These are phyloP conservation scores for Suzukiozyma palmioleophila DNA, from an alignment of 1,139 yeast species.

Conservation along the genomic window DNA sequence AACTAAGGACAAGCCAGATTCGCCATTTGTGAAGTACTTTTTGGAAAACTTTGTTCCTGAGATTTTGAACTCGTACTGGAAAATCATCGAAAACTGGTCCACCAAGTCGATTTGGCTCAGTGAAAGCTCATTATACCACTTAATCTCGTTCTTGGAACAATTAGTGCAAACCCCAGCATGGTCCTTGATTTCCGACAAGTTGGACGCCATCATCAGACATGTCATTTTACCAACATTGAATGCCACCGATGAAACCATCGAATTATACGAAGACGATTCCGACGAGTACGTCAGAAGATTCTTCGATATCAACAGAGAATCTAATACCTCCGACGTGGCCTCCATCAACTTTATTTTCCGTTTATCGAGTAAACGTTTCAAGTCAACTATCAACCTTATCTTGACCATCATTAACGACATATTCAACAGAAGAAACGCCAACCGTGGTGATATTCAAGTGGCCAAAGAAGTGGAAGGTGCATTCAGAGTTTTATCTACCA, in stretches of 20 bases:
- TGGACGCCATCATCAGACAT: constrained; percentile 55
- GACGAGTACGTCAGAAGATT: constrained; percentile 69
- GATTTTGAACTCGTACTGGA: constrained; percentile 56
- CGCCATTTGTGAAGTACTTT: constrained; percentile 44
- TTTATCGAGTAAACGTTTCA: constrained; percentile 44
- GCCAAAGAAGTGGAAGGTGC: constrained; percentile 51
- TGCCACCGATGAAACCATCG: constrained; percentile 52
- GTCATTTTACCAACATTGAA: constrained; percentile 61
- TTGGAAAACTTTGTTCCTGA: constrained; percentile 55
- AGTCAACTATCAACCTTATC: constrained; percentile 36
- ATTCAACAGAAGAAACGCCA: constrained; percentile 38
- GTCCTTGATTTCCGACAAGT: constrained; percentile 49
- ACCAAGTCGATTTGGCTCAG: constrained; percentile 54
- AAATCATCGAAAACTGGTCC: constrained; percentile 58
- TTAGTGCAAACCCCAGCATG: constrained; percentile 54
- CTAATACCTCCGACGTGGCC: constrained; percentile 75
- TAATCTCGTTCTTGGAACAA: constrained; percentile 63
- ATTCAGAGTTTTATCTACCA: constrained; percentile 43
- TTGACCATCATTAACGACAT: constrained; percentile 48
- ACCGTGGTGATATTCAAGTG: constrained; percentile 22
- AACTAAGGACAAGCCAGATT: constrained; percentile 30
- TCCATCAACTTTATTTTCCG: constrained; percentile 69
- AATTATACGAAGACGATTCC: constrained; percentile 66
- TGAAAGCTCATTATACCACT: constrained; percentile 55
- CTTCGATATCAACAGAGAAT: constrained; percentile 67